These are phyloP conservation scores for Casuarina glauca DNA, from an alignment of 306 rosid species.

Conservation along the genomic window DNA sequence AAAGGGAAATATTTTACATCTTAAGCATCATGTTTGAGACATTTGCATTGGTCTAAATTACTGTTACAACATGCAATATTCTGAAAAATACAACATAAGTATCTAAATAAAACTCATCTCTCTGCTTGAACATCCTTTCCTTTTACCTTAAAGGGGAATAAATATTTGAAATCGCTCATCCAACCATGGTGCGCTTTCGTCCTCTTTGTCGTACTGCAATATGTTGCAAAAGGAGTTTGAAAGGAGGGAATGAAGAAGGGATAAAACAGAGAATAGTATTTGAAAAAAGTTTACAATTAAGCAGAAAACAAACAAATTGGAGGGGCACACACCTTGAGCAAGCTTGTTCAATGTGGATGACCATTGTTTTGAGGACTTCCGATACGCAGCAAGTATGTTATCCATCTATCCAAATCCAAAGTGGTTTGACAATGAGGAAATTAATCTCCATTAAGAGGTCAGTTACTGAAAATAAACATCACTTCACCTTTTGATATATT, in stretches of 20 bases:
- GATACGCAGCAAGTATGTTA: constrained; percentile 57
- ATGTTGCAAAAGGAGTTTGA: constrained; percentile 3
- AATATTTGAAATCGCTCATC: constrained; percentile 40
- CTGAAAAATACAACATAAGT: constrained; percentile 12
- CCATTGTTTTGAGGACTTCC: constrained; percentile 92
- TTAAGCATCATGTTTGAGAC: constrained; percentile 16
- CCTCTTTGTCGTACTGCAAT: constrained; percentile 82
- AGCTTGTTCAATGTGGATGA: constrained; percentile 62
- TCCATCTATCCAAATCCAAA: constrained; percentile 38
- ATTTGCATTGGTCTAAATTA: background rate
- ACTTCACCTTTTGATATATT: background rate
- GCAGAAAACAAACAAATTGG: background rate
- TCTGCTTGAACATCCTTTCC: background rate
- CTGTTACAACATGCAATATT: background rate
- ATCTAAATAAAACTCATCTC: constrained; percentile 10
- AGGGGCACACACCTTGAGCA: constrained; percentile 43
- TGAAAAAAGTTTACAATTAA: background rate
- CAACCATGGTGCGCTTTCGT: constrained; percentile 93
- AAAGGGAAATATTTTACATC: background rate
- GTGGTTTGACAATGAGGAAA: background rate
- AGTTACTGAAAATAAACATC: background rate
- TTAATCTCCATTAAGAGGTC: background rate
- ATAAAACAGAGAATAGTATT: background rate
- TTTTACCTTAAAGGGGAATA: constrained; percentile 4
- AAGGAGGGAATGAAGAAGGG: constrained; percentile 4